A percentile compares a stretch with the other conserved stretches of the same genome.
These are phyloP conservation scores for Sporothrix sp. DNA, from an alignment of 2,329 filamentous ascomycete genomes.

Conservation along the genomic window DNA sequence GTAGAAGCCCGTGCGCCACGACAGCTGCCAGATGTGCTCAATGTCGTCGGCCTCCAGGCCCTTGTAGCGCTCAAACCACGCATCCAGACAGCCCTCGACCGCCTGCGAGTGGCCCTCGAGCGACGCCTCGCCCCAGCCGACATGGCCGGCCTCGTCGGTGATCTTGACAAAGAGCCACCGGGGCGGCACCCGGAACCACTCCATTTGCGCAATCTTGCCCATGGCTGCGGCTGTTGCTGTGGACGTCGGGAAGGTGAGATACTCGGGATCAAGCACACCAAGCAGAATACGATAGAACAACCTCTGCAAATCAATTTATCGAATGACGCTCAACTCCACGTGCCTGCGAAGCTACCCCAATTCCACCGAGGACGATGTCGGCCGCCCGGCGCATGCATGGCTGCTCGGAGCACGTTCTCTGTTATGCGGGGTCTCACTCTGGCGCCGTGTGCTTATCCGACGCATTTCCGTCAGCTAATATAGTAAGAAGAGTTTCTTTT, in stretches of 20 bases:
- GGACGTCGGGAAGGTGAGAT: too few relatives aligned
- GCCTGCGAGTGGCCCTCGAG: conserved; percentile 57
- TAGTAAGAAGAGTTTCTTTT: too few relatives aligned
- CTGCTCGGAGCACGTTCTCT: too few relatives aligned
- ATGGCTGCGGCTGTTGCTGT: conserved; percentile 9
- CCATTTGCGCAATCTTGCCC: conserved; percentile 43
- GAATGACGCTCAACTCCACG: background rate
- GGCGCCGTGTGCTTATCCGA: conserved; percentile 1
- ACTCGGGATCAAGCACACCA: too few relatives aligned
- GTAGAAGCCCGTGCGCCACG: conserved; percentile 58
- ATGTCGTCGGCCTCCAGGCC: conserved; percentile 59
- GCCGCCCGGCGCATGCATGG: too few relatives aligned
- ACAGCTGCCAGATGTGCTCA: conserved; percentile 60
- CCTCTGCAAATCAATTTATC: background rate
- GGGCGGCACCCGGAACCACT: conserved; percentile 58
- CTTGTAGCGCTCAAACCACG: conserved; percentile 45
- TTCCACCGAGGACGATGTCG: background rate
- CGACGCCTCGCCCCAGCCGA: conserved; percentile 58
- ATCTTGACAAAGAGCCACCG: conserved; percentile 63
- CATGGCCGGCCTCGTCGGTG: conserved; percentile 46
- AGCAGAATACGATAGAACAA: too few relatives aligned
- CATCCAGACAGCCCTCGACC: conserved; percentile 55
- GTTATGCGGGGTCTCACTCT: too few relatives aligned
- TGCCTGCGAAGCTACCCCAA: background rate
- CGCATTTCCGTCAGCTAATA: conserved; percentile 3